Evolutionary conservation across 129 eudicot species (phyloP).

Genomic region (Centaurea solstitialis): DNA sequence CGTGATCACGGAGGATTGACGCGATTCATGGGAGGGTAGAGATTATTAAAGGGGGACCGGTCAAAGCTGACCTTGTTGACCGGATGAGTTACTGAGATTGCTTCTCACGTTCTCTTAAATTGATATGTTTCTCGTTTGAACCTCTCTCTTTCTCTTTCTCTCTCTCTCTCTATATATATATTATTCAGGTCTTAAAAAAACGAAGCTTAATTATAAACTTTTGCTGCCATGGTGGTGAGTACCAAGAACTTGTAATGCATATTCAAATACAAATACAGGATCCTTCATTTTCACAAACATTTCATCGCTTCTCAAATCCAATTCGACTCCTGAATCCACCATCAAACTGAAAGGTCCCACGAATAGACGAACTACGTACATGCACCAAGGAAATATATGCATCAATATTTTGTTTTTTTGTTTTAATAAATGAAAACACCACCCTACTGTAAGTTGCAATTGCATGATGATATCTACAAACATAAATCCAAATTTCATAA

Average conservation of each 20-base stretch:
- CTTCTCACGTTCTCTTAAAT: too few species aligned
- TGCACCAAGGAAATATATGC: slow-evolving; percentile 31
- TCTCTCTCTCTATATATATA: too few species aligned
- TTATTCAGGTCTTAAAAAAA: slow-evolving; percentile 66
- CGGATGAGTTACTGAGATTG: too few species aligned
- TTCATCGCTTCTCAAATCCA: slow-evolving; percentile 43
- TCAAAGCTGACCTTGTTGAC: too few species aligned
- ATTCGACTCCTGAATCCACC: slow-evolving; percentile 64
- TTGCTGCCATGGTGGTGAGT: slow-evolving; percentile 66
- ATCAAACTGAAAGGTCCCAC: slow-evolving; percentile 94
- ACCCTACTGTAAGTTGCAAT: not conserved
- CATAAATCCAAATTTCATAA: not conserved
- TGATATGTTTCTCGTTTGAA: too few species aligned
- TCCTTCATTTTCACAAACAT: slow-evolving; percentile 49
- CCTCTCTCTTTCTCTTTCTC: too few species aligned
- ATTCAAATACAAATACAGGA: slow-evolving; percentile 82
- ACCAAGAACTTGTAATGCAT: slow-evolving; percentile 94
- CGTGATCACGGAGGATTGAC: too few species aligned
- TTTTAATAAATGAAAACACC: not conserved
- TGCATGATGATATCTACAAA: too few species aligned
- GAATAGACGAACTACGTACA: slow-evolving; percentile 71
- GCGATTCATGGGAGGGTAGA: too few species aligned
- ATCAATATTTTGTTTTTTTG: not conserved
- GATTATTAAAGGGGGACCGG: too few species aligned
- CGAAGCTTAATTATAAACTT: slow-evolving; percentile 91